Base-by-base conservation (phyloP, 2,329 filamentous ascomycete genomes). In the Hirsutella minnesotensis region DNA sequence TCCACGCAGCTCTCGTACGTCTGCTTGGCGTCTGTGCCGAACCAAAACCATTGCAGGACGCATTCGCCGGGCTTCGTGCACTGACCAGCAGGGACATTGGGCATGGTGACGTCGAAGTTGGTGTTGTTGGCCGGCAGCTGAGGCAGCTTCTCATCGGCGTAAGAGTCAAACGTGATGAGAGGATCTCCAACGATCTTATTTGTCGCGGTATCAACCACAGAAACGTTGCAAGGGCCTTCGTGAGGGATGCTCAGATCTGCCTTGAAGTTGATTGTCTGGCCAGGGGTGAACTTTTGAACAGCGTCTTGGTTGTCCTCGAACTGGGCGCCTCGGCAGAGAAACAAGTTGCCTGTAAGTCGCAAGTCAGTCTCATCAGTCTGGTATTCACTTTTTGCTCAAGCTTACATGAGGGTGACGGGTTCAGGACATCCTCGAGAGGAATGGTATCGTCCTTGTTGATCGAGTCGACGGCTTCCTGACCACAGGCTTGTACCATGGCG, bases 1-100 rank as follows among this genome's bases (percentile, higher is more conserved):
- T 81, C 77, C 41, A 80, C 63, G 59, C 77, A 81, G 40, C 69
- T 68, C 63, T 78, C 72, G 54, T 81, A 81, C 10, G 76, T 79
- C 66, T 81, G 77, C 45, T 72, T 53, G 47, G 75, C 69, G 43
- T 61, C 63, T 15, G 59, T 54, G 4, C 75, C 74, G 46, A 77
- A 66, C 77, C 77, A 81, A 58, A 66, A 79, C 75, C 76, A 79
- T 58, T 81, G 77, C 38, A 81, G 64, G 3, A 72, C 72, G 40
- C 63, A 67, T 46, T 64, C 59, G 35, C 75, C 75, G 18, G 67
- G 65, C 10, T 57, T 65, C 31, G 65, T 56, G 55, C 75, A 79
- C 40, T 72, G 52, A 46, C 51, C 52, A 8, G 52, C 55, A 18
- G 75, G 57, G 45, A 67, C 63, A 30, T 53, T 51, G 1, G 75